Conservation (phyloP, 177 flowering plant species). For the Telopea speciosissima region DNA sequence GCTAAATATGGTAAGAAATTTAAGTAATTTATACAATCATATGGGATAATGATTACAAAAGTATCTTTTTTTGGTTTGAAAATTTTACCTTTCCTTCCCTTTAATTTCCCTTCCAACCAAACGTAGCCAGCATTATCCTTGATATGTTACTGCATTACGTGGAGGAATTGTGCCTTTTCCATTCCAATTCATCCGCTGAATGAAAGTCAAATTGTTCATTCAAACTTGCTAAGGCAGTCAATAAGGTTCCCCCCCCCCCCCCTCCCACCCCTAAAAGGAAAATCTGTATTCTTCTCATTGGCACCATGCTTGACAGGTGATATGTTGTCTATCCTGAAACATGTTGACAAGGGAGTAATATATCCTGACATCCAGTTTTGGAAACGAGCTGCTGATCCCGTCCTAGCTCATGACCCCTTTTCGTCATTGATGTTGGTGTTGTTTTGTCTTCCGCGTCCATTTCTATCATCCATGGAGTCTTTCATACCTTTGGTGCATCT, state of each 20-base stretch:
- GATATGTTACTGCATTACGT: no score
- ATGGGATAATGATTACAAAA: no score
- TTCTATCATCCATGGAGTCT: constrained; percentile 49
- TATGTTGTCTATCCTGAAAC: constrained; percentile 34
- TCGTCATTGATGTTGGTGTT: constrained; percentile 93
- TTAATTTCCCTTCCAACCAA: no score
- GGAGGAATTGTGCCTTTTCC: no score
- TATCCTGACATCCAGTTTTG: constrained; percentile 65
- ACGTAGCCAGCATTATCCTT: no score
- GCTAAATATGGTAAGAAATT: no score
- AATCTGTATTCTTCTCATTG: background rate
- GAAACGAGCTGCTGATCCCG: constrained; percentile 75
- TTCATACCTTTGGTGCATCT: constrained; percentile 68
- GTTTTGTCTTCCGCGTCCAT: constrained; percentile 77
- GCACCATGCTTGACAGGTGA: constrained; percentile 34
- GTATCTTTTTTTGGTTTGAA: no score
- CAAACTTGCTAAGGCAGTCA: background rate
- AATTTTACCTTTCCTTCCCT: no score
- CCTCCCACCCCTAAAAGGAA: no score
- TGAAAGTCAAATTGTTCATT: background rate
- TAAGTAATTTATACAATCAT: no score
- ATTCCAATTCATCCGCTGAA: no score
- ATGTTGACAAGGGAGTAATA: constrained; percentile 33
- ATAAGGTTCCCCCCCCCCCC: no score
- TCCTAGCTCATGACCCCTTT: constrained; percentile 80